These are phyloP conservation scores for Micractinium sp. DNA, from an alignment of 139 green algal genomes.

Conservation along the genomic window DNA sequence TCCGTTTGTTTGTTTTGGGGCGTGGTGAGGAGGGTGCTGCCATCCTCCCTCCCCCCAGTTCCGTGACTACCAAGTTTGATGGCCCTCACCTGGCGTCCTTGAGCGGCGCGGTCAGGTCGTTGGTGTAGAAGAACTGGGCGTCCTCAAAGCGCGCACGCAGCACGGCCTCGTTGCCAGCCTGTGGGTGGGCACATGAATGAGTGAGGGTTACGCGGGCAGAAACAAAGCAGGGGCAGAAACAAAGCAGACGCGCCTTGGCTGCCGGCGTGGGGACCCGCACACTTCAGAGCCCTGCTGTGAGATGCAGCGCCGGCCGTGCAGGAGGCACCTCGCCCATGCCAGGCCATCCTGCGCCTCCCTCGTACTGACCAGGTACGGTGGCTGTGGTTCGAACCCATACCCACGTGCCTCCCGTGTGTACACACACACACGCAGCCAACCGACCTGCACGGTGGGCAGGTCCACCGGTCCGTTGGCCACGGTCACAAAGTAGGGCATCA, in stretches of 20 bases:
- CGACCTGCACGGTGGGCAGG: slow-evolving; percentile 61
- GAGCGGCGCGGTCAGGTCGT: slow-evolving; percentile 83
- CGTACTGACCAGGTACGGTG: too few species aligned
- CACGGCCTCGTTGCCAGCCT: slow-evolving; percentile 94
- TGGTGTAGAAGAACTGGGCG: slow-evolving; percentile 96
- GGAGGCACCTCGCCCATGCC: not conserved
- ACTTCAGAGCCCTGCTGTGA: too few species aligned
- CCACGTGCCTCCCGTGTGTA: too few species aligned
- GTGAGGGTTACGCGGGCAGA: not conserved
- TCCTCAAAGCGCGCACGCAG: slow-evolving; percentile 97
- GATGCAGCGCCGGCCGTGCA: not conserved
- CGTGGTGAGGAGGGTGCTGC: not conserved
- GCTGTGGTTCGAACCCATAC: too few species aligned
- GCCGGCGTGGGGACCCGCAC: too few species aligned
- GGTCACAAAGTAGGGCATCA: slow-evolving; percentile 94
- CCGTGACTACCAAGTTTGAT: not conserved
- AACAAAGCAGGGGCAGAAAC: too few species aligned
- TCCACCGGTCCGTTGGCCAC: slow-evolving; percentile 94
- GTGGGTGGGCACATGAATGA: not conserved
- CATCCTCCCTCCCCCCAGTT: not conserved
- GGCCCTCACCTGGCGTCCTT: slow-evolving; percentile 66
- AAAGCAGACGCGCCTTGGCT: not conserved
- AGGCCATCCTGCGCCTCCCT: too few species aligned
- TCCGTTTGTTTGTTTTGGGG: too few species aligned
- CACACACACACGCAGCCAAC: not conserved